Percentiles rank a stretch among this genome's conserved stretches.
Conservation (phyloP, 495 filamentous ascomycete genomes). For the Filosporella fistucella region DNA sequence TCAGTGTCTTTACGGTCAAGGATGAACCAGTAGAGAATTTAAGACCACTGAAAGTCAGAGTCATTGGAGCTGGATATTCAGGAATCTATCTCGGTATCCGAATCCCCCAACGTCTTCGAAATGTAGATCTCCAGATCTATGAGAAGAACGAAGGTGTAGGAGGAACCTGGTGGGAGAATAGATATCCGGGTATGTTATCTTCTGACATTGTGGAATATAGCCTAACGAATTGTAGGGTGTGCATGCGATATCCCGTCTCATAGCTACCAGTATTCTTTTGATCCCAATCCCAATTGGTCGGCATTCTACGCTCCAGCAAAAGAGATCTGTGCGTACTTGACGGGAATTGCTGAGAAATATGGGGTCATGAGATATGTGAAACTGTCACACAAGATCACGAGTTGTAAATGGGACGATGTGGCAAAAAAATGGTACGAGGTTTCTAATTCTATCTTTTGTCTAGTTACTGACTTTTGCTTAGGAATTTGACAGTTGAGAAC, state of each 20-base stretch:
- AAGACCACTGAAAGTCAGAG: slow-evolving; percentile 39
- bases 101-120: slow-evolving; percentile 20
- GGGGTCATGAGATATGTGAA: slow-evolving; percentile 53
- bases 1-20: slow-evolving; percentile 37
- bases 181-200: too few species aligned
- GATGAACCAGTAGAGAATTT: slow-evolving; percentile 39
- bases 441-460: too few species aligned
- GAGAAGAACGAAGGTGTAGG: slow-evolving; percentile 74
- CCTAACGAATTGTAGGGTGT: too few species aligned
- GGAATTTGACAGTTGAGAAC: slow-evolving; percentile 32
- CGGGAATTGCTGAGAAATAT: slow-evolving; percentile 54
- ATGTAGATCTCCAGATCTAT: slow-evolving; percentile 54
- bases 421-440: slow-evolving; percentile 45
- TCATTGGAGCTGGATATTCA: slow-evolving; percentile 45
- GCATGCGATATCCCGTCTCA: too few species aligned
- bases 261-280: slow-evolving; percentile 63
- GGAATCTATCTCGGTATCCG: slow-evolving; percentile 40
- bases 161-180: too few species aligned
- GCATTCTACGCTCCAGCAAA: slow-evolving; percentile 58
- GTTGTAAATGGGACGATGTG: slow-evolving; percentile 43
- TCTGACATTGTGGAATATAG: too few species aligned
- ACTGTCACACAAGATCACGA: slow-evolving; percentile 38
- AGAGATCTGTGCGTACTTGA: slow-evolving; percentile 66
- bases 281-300: slow-evolving; percentile 61
- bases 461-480: too few species aligned